Percentiles rank a stretch among this genome's conserved stretches.
Evolutionary conservation across 2,329 filamentous ascomycete species (phyloP).

Genomic region (Fusarium chuoi): DNA sequence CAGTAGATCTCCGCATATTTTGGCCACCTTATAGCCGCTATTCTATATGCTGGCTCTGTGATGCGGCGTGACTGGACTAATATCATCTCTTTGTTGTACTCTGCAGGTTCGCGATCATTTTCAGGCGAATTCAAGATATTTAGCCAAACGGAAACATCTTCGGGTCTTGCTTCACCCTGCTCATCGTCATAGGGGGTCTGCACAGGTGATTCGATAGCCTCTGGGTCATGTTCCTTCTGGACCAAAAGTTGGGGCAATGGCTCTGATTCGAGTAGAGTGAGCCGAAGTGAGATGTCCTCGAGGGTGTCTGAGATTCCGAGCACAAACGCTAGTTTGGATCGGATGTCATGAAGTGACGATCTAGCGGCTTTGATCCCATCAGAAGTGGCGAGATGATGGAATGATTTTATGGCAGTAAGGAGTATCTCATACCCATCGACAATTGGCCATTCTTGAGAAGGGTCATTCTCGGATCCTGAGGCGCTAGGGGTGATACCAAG

Average conservation of each 20-base stretch:
- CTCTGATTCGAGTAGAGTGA: constrained; percentile 35
- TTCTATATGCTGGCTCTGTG: constrained; percentile 39
- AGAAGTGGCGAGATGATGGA: constrained; percentile 25
- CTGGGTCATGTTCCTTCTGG: not conserved
- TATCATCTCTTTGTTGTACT: constrained; percentile 42
- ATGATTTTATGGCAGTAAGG: constrained; percentile 21
- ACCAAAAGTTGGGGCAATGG: constrained; percentile 27
- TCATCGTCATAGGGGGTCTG: constrained; percentile 7
- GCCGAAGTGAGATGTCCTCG: constrained; percentile 35
- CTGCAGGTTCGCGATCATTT: constrained; percentile 43
- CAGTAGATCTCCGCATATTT: constrained; percentile 43
- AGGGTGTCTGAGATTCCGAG: constrained; percentile 41
- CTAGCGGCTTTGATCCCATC: constrained; percentile 38
- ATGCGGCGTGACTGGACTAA: constrained; percentile 37
- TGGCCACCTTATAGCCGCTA: constrained; percentile 45
- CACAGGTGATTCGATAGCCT: not conserved
- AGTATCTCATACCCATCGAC: constrained; percentile 37
- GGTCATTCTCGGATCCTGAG: constrained; percentile 5
- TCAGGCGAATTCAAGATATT: constrained; percentile 32
- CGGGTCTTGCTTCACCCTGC: constrained; percentile 14
- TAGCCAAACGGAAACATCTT: constrained; percentile 39
- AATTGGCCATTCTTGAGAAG: constrained; percentile 31
- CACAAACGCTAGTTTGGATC: constrained; percentile 39
- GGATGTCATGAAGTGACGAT: constrained; percentile 28
- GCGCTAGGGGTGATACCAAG: constrained; percentile 3